Base-by-base conservation (phyloP, 306 rosid species). In the Castanea mollissima region DNA sequence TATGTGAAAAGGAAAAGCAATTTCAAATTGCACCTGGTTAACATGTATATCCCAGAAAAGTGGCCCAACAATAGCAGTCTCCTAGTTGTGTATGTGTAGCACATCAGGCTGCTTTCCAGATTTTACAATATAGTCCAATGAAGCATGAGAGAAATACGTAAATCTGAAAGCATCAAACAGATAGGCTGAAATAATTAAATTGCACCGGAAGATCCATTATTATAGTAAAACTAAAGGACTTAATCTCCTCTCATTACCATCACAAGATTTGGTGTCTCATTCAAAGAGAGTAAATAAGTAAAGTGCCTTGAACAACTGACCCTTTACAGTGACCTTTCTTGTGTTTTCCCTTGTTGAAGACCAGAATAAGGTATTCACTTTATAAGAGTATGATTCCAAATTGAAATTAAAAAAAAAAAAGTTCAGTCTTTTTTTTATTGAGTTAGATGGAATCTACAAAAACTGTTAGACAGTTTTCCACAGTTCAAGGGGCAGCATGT, bases 11-110 rank as follows among this genome's bases (percentile, higher is more conserved):
- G 77, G 74, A 65, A 38, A 51, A 16, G 14, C 60, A 12, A 71
- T 74, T 63, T 12, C 7, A 34, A 73, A 80, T 71, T 80, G 58
- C 63, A 94, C 98, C 98, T 94, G 92, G 38, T 89, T 78, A 73
- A 83, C 91, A 86, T 88, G 88, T 73, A 90, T 82, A 85, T 94
- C 98, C 98, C 98, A 94, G 83, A 94, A 94, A 88, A 94, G 98
- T 27, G 98, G 97, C 77, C 92, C 98, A 86, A 87, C 71, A 41
- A 94, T 88, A 74, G 98, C 92, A 82, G 98, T 94, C 89, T 94
- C 94, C 98, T 97, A 90, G 85, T 89, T 89, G 86, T 94, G 98
- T 23, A 94, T 75, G 83, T 94, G 98, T 74, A 94, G 76, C 69
- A 94, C 84, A 87, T 94, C 97, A 18, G 97, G 98, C 79, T 85